phyloP scores from a whole-genome alignment of 139 green algal genomes.

The Mychonastes homosphaera region DNA sequence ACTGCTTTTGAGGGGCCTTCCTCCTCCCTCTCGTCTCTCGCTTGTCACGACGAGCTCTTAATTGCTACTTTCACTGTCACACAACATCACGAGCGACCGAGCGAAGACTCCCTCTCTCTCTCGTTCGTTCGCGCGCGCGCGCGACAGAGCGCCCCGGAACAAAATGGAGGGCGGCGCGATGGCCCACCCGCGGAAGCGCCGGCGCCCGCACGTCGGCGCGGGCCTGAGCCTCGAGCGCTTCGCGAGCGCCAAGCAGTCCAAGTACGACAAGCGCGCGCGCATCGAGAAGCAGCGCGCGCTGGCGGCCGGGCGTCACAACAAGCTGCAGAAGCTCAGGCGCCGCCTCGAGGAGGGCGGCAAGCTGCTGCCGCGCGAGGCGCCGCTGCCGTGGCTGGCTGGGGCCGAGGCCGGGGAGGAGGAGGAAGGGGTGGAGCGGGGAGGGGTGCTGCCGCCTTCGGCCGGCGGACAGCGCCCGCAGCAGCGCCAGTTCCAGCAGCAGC shows the following conservation, averaged over 20 bases:
- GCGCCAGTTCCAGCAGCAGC: background rate
- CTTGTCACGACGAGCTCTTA: background rate
- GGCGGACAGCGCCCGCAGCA: too few species aligned
- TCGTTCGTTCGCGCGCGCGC: background rate
- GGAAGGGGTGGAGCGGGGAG: background rate
- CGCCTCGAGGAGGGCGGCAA: slow-evolving; percentile 15
- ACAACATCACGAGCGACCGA: background rate
- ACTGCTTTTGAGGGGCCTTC: too few species aligned
- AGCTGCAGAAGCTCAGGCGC: slow-evolving; percentile 30
- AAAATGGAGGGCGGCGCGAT: background rate
- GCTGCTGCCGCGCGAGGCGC: background rate
- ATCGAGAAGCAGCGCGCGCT: slow-evolving; percentile 28
- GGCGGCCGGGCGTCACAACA: slow-evolving; percentile 30
- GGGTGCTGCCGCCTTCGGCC: background rate
- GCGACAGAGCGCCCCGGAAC: background rate
- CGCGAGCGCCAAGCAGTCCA: slow-evolving; percentile 26
- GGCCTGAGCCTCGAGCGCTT: slow-evolving; percentile 27
- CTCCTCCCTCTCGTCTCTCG: too few species aligned
- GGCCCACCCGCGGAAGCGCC: too few species aligned
- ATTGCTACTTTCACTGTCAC: background rate
- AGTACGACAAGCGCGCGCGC: slow-evolving; percentile 36
- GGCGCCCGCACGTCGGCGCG: slow-evolving; percentile 8
- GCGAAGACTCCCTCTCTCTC: background rate
- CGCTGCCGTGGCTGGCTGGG: background rate
- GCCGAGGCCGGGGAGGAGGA: background rate